Evolutionary conservation across 2,329 filamentous ascomycete species (phyloP), one percentile per base, ranked within the genome.

Genomic region (Leptodontidium sp.): DNA sequence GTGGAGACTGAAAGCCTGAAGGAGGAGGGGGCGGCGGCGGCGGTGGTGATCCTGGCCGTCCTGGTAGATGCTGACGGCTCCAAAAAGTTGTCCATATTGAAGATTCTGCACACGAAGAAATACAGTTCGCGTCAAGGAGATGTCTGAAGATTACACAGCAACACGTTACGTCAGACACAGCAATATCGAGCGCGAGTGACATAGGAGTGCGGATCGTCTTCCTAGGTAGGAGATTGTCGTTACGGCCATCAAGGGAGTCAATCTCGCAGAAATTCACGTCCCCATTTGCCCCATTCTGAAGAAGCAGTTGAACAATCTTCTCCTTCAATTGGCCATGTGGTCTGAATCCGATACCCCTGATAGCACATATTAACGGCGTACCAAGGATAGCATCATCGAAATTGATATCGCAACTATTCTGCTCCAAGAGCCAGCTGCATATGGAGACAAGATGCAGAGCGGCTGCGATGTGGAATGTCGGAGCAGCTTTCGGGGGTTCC

Each of bases 391-490:
- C 21, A 53, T 68, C 67, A 21, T 58, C n/a, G 21, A 55, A 53
- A 53, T 68, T 68, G 21, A 62, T 40, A 59, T 70, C 68, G 24
- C 49, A 65, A 11, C 29, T 49, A 35, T 55, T 29, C 40, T 45
- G n/a, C 15, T 67, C 45, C 21, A 70, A 32, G n/a, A 70, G 55
- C 65, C 65, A 67, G 15, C 15, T 43, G 35, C 67, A 69, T 15
- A 66, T 43, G 17, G 40, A n/a, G 3, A 32, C 24, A 35, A 66
- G 50, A 21, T 64, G 63, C 32, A 66, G 45, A 5, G 47, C 38
- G 21, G 67, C 67, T 4, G 63, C 67, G 7, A 66, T 52, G n/a
- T 69, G 63, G 12, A 69, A 47, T 15, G 67, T 61, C 15, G 67
- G 57, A 4, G 63, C 63, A 8, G 63, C 43, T 52, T 57, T 65